phyloP scores from a whole-genome alignment of 805 yeast genomes.

The Kodamaea hsintzibuensis region DNA sequence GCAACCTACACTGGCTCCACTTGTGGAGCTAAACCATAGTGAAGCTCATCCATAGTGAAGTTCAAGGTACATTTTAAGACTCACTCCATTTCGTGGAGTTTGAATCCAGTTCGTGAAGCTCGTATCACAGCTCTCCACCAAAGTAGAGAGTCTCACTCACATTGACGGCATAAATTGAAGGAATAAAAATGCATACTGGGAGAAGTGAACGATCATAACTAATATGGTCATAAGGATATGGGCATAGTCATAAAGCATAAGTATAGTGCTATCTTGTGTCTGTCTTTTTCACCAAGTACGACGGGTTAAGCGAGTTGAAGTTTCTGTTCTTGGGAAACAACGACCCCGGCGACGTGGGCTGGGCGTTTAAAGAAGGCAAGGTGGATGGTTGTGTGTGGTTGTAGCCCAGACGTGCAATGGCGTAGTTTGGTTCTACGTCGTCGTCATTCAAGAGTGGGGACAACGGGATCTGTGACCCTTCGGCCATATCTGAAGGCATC shows the following conservation, averaged over 20 bases:
- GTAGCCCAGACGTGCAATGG: conserved; percentile 8
- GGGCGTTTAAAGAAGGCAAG: conserved; percentile 15
- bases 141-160: neutral
- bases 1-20: no score
- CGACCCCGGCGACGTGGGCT: neutral
- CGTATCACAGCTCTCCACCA: no score
- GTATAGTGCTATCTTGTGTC: neutral
- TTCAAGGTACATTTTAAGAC: no score
- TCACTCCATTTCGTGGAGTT: no score
- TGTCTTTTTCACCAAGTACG: neutral
- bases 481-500: neutral
- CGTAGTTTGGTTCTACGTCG: conserved; percentile 17
- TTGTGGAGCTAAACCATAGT: no score
- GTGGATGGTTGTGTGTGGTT: conserved; percentile 10
- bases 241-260: conserved; percentile 5
- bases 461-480: conserved; percentile 22
- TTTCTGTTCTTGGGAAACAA: conserved; percentile 1
- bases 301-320: conserved; percentile 2
- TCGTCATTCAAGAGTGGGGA: conserved; percentile 31
- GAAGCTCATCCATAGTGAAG: no score
- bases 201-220: conserved; percentile 5
- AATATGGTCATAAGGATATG: conserved; percentile 4
- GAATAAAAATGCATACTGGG: conserved; percentile 6
- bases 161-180: conserved; percentile 2
- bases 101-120: no score